phyloP scores from a whole-genome alignment of 169 alveolate species.

The Besnoitia besnoiti region DNA sequence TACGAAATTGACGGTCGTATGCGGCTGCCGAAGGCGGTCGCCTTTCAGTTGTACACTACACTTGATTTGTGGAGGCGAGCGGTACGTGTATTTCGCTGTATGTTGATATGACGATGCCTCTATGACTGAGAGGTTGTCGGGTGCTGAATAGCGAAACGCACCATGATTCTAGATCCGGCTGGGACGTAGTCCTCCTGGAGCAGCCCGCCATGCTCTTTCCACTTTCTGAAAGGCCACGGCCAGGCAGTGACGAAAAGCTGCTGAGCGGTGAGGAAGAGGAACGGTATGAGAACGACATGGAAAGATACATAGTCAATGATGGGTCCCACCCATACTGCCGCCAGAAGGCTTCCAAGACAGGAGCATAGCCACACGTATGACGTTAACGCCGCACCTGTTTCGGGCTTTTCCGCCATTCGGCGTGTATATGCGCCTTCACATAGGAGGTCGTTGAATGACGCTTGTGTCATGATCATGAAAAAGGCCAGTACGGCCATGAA shows the following conservation, averaged over 20 bases:
- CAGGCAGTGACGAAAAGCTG: conserved; percentile 52
- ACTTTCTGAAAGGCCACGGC: conserved; percentile 65
- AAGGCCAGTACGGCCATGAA: conserved; percentile 53
- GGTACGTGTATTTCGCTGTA: no score
- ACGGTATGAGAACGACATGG: conserved; percentile 46
- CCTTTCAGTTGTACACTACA: no score
- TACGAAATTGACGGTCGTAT: no score
- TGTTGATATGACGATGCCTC: no score
- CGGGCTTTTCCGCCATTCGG: conserved; percentile 64
- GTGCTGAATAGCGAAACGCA: background rate
- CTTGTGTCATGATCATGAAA: conserved; percentile 59
- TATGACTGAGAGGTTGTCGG: no score
- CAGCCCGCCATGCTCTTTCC: conserved; percentile 52
- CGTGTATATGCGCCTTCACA: conserved; percentile 67
- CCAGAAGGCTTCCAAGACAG: conserved; percentile 55
- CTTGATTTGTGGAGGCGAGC: no score
- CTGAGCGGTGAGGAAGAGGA: conserved; percentile 55
- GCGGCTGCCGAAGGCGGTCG: no score
- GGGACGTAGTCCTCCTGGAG: conserved; percentile 44
- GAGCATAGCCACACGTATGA: conserved; percentile 67
- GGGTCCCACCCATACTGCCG: conserved; percentile 69
- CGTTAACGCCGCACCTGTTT: conserved; percentile 62
- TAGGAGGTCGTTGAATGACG: conserved; percentile 60
- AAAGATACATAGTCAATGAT: conserved; percentile 63
- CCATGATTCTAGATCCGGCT: conserved; percentile 48